These are phyloP conservation scores for Colletotrichum sp. DNA, from an alignment of 2,329 filamentous ascomycete species.

Conservation along the genomic window DNA sequence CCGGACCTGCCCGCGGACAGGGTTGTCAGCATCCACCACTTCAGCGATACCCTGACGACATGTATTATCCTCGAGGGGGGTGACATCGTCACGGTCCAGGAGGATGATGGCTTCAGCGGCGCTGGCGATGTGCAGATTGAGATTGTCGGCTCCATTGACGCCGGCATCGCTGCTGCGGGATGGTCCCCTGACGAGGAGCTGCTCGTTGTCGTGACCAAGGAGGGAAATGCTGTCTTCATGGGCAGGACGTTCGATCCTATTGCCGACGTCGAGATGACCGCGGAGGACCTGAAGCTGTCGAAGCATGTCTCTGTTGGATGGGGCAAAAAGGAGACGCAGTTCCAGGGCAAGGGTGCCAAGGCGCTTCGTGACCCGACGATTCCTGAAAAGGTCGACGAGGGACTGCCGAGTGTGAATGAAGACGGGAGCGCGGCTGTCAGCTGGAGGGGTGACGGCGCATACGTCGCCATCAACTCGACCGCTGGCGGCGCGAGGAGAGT, in stretches of 20 bases:
- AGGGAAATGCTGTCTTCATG: conserved; percentile 86
- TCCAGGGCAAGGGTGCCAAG: conserved; percentile 87
- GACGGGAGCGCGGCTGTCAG: conserved; percentile 75
- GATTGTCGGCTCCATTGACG: conserved; percentile 93
- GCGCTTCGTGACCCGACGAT: conserved; percentile 92
- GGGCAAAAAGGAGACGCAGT: conserved; percentile 98
- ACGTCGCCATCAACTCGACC: conserved; percentile 84
- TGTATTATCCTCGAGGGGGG: conserved; percentile 88
- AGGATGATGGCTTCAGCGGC: conserved; percentile 52
- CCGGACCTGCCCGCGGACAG: conserved; percentile 78
- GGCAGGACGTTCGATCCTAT: conserved; percentile 88
- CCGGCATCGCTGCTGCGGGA: conserved; percentile 83
- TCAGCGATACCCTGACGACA: conserved; percentile 77
- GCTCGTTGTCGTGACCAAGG: conserved; percentile 80
- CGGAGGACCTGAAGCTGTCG: conserved; percentile 83
- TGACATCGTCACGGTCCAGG: conserved; percentile 85
- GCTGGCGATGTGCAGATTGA: conserved; percentile 76
- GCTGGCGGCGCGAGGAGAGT: conserved; percentile 73
- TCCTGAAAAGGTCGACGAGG: conserved; percentile 89
- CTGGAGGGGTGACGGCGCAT: conserved; percentile 95
- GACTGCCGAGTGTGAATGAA: conserved; percentile 76
- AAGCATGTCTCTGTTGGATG: conserved; percentile 96
- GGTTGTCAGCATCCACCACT: conserved; percentile 82
- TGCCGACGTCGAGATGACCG: conserved; percentile 72
- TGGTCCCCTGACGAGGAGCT: conserved; percentile 98